phyloP scores from a whole-genome alignment of 768 basidiomycete species.

The Boletus vinaceobasis region DNA sequence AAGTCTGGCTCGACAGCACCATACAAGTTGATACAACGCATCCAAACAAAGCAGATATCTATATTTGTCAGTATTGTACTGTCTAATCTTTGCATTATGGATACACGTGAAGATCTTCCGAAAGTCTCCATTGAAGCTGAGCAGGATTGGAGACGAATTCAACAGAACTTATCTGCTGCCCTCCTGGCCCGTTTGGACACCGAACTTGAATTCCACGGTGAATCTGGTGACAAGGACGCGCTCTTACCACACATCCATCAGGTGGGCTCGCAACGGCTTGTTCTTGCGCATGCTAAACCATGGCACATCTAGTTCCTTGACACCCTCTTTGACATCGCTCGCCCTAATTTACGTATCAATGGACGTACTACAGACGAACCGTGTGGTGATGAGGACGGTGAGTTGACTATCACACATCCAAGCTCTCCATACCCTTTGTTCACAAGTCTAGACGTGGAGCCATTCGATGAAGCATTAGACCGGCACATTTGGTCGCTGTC shows the following conservation, averaged over 20 bases:
- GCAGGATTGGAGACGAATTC: slow-evolving; percentile 63
- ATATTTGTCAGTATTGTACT: too few species aligned
- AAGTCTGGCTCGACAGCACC: too few species aligned
- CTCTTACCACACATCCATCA: slow-evolving; percentile 49
- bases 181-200: slow-evolving; percentile 46
- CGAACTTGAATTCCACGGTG: slow-evolving; percentile 39
- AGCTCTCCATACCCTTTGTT: background rate
- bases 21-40: background rate
- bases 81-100: slow-evolving; percentile 13
- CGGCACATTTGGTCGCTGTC: slow-evolving; percentile 77
- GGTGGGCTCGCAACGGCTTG: slow-evolving; percentile 33
- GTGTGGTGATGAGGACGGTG: slow-evolving; percentile 54
- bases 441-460: slow-evolving; percentile 55
- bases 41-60: background rate
- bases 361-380: slow-evolving; percentile 71
- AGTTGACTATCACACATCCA: slow-evolving; percentile 5
- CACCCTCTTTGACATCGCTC: slow-evolving; percentile 55
- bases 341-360: slow-evolving; percentile 75
- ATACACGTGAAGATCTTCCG: slow-evolving; percentile 41
- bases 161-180: slow-evolving; percentile 47
- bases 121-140: slow-evolving; percentile 64
- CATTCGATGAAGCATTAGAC: slow-evolving; percentile 86
- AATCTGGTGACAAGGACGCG: slow-evolving; percentile 42
- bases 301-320: slow-evolving; percentile 51
- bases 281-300: background rate